These are phyloP conservation scores for Recurvomyces mirabilis DNA, from an alignment of 495 filamentous ascomycete species.

Conservation along the genomic window DNA sequence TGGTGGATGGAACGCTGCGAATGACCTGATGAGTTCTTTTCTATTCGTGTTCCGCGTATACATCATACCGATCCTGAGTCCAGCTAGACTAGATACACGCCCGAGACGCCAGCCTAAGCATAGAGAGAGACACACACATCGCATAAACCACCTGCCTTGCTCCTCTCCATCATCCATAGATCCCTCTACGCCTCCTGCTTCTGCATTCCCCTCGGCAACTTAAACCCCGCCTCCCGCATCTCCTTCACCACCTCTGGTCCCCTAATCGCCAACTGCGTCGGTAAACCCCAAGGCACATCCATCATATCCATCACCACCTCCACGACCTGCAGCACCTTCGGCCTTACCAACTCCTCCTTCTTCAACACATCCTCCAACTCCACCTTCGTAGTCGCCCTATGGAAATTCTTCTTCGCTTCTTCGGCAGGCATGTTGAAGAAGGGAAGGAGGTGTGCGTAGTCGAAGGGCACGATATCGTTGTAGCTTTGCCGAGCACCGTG, in stretches of 20 bases:
- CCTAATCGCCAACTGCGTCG: conserved; percentile 21
- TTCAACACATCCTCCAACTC: conserved; percentile 27
- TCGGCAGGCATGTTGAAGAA: conserved; percentile 26
- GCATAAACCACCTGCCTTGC: too few species aligned
- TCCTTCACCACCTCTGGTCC: conserved; percentile 24
- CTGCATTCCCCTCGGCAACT: conserved; percentile 13
- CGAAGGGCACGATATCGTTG: conserved; percentile 32
- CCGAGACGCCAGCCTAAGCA: too few species aligned
- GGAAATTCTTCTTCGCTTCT: conserved; percentile 22
- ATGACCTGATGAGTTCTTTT: too few species aligned
- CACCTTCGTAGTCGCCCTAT: conserved; percentile 24
- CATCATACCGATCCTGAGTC: too few species aligned
- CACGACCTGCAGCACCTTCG: conserved; percentile 24
- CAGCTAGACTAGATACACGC: too few species aligned
- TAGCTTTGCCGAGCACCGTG: conserved; percentile 30
- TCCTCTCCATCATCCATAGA: too few species aligned
- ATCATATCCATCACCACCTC: conserved; percentile 30
- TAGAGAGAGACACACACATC: too few species aligned
- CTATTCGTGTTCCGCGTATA: too few species aligned
- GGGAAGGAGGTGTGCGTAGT: conserved; percentile 28
- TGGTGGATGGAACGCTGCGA: too few species aligned
- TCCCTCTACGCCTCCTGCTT: conserved; percentile 4
- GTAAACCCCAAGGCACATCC: conserved; percentile 29
- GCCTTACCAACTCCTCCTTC: conserved; percentile 17
- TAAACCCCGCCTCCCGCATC: conserved; percentile 30